Base-by-base conservation (phyloP, 139 green algal genomes). In the Zygnema circumcarinatum region DNA sequence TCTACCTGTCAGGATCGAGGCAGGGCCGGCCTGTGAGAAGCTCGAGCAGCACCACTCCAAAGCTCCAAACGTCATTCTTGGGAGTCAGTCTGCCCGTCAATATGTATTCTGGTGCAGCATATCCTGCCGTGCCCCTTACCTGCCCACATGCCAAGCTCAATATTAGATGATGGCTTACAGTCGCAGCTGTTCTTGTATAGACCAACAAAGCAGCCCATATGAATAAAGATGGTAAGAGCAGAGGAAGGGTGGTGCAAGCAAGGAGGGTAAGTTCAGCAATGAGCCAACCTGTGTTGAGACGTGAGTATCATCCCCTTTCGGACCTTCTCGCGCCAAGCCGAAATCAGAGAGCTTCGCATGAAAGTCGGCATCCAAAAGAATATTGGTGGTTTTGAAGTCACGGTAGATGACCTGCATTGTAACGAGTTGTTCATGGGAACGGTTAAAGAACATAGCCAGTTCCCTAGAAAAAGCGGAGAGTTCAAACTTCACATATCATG, bases 101-200 rank as follows among this genome's bases (percentile, higher is more conserved):
- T 90, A 98, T 95, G 42, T 99, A 99, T 31, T 99, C 96, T 90
- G 98, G 96, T 0, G 96, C 96, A 3, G 96, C 96, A 95, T 98
- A 98, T 95, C 96, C 83, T 32, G 76, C 38, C 31, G 84, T 89
- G 35, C 83, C 83, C 16, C n/a, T 33, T 38, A 85, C 83, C 69
- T 62, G 47, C 16, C n/a, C n/a, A n/a, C n/a, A n/a, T n/a, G n/a
- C n/a, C n/a, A n/a, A n/a, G n/a, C n/a, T n/a, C n/a, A n/a, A n/a
- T n/a, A n/a, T n/a, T n/a, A n/a, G n/a, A n/a, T n/a, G n/a, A n/a
- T n/a, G n/a, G n/a, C n/a, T n/a, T n/a, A n/a, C n/a, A n/a, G n/a
- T n/a, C n/a, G n/a, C n/a, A n/a, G n/a, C n/a, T n/a, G n/a, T n/a
- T n/a, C n/a, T n/a, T n/a, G n/a, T n/a, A n/a, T n/a, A n/a, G n/a